Evolutionary conservation across 2,329 filamentous ascomycete species (phyloP), one percentile per base, ranked within the genome.

Genomic region (Nemania abortiva): DNA sequence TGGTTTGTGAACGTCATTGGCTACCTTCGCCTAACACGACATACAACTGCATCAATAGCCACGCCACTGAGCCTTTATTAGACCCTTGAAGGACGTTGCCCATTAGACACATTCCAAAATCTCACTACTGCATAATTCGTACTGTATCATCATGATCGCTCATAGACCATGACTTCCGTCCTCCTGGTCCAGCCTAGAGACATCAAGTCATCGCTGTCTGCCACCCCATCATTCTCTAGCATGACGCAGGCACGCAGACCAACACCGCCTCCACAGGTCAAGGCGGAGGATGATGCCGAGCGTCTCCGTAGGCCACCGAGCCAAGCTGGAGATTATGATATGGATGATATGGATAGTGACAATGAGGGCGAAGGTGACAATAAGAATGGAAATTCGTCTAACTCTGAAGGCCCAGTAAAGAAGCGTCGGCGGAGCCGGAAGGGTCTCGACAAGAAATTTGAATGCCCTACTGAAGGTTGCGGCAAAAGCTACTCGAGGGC

Each of bases 401-500:
- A 85, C 73, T 86, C 84, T 2, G 85, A 88, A 34, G 85, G 86
- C 1, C 85, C 86, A 2, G 81, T 82, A 5, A 84, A 85, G 65
- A 89, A 94, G 81, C 84, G 91, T 66, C 84, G 91, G 73, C 84
- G 92, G 64, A 94, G 92, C 81, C 88, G 92, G 72, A 94, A 94
- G 79, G 91, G 91, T 2, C 82, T 93, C 49, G 92, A 94, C 79
- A 95, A 94, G 82, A 90, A 90, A 77, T 95, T 94, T 72, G 91
- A 92, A 76, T 99, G 96, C 78, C 91, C 92, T 5, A 89, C 94
- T 68, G 90, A 93, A 72, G 93, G 92, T 47, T 99, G 96, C 77
- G 95, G 94, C 49, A 99, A 98, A 85, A 97, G 92, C 79, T 99
- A 99, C 80, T 98, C 95, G 29, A 89, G 96, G 78, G 95, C 96